Conservation (phyloP, 305 asterid genomes). For the Fraxinus dipetala region DNA sequence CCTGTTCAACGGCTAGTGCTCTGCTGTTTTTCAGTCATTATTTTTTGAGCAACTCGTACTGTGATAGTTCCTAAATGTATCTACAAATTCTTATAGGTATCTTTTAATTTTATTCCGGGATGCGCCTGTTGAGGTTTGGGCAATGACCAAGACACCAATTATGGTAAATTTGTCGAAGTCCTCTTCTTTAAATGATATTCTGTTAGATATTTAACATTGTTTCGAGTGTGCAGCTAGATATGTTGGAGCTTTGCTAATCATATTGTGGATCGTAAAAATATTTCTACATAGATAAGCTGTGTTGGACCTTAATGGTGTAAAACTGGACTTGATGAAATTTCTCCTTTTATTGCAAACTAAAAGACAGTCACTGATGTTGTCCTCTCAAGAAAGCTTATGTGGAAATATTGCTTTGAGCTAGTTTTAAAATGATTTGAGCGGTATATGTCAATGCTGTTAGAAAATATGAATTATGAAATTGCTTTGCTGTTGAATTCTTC, state of each 20-base stretch:
- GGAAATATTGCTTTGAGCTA: neutral
- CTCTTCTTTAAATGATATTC: slow-evolving; percentile 3
- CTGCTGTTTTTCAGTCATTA: slow-evolving; percentile 3
- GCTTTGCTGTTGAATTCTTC: neutral
- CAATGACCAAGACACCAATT: slow-evolving; percentile 96
- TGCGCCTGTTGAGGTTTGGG: slow-evolving; percentile 99
- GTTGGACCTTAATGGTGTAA: slow-evolving; percentile 4
- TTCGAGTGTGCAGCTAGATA: neutral
- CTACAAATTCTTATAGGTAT: slow-evolving; percentile 57
- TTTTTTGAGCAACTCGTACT: neutral
- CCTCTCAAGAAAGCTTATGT: neutral
- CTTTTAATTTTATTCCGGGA: slow-evolving; percentile 92
- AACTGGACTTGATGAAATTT: slow-evolving; percentile 2
- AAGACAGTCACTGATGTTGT: neutral
- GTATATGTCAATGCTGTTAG: neutral
- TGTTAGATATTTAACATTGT: slow-evolving; percentile 5
- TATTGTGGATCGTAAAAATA: neutral
- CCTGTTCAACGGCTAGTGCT: neutral
- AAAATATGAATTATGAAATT: neutral
- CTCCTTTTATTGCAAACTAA: slow-evolving; percentile 1
- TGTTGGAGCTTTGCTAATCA: neutral
- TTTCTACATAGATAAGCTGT: neutral
- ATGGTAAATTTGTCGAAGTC: slow-evolving; percentile 56
- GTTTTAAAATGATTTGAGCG: neutral
- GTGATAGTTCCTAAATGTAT: slow-evolving; percentile 11